Evolutionary conservation across 805 yeast genomes (phyloP).

Genomic region (Scheffersomyces ergatensis): DNA sequence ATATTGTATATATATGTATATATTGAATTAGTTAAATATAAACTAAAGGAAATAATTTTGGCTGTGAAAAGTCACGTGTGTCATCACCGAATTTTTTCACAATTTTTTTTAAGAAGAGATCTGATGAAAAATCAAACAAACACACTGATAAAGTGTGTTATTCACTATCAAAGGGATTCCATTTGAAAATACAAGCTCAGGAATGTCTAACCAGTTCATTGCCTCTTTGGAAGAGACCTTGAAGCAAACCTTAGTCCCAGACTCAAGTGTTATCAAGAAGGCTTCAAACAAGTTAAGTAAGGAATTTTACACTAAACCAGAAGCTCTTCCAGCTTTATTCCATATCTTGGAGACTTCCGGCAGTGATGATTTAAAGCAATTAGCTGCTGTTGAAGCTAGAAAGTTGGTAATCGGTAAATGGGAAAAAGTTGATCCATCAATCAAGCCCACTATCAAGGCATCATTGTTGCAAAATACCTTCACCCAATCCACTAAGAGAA

Average conservation of each 20-base stretch:
- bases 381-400: conserved; percentile 96
- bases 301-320: conserved; percentile 69
- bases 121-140: too few species aligned
- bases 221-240: conserved; percentile 75
- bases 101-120: too few species aligned
- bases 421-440: conserved; percentile 48
- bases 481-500: conserved; percentile 58
- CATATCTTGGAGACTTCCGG: conserved; percentile 72
- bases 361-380: conserved; percentile 74
- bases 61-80: too few species aligned
- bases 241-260: conserved; percentile 77
- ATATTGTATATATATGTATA: background rate
- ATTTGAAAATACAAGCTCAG: too few species aligned
- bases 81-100: too few species aligned
- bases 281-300: conserved; percentile 75
- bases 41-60: too few species aligned
- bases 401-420: conserved; percentile 75
- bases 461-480: conserved; percentile 70
- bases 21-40: too few species aligned
- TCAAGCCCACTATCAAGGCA: conserved; percentile 61
- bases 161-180: too few species aligned
- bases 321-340: conserved; percentile 76
- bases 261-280: conserved; percentile 72
- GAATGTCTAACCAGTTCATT: conserved; percentile 75
- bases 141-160: too few species aligned